A percentile compares a stretch with the other conserved stretches of the same genome.
Evolutionary conservation across 2,329 filamentous ascomycete genomes (phyloP).

Genomic region (Thielaviopsis punctulata): DNA sequence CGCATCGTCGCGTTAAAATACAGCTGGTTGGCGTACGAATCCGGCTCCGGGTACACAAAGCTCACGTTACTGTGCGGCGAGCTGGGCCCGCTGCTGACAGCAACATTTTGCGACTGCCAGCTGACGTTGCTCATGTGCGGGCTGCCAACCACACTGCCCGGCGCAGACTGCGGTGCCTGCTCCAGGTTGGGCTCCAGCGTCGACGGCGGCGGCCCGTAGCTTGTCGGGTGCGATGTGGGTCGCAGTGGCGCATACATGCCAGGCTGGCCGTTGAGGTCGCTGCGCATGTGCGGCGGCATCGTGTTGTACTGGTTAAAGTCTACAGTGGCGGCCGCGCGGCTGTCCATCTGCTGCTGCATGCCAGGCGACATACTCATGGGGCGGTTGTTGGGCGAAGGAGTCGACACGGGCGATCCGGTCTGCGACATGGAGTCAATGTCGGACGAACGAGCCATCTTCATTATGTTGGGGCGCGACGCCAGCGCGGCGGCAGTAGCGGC

Average conservation of each 20-base stretch:
- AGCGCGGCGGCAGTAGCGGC: constrained; percentile 75
- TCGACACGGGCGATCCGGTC: constrained; percentile 58
- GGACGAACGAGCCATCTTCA: constrained; percentile 33
- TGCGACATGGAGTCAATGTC: constrained; percentile 56
- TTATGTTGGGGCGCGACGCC: constrained; percentile 32
- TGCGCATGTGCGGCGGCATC: constrained; percentile 67
- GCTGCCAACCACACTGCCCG: constrained; percentile 59
- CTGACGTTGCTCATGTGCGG: constrained; percentile 69
- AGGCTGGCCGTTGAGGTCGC: constrained; percentile 54
- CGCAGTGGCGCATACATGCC: constrained; percentile 42
- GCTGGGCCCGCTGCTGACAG: constrained; percentile 1
- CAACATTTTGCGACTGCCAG: constrained; percentile 49
- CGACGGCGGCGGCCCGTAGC: constrained; percentile 59
- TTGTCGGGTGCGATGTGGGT: constrained; percentile 71
- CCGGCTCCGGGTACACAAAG: constrained; percentile 72
- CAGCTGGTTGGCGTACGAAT: constrained; percentile 52
- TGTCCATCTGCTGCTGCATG: constrained; percentile 38
- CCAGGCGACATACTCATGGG: constrained; percentile 64
- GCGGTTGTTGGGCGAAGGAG: constrained; percentile 68
- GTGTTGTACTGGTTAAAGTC: constrained; percentile 57
- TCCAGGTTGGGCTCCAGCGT: constrained; percentile 76
- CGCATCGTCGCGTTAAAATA: constrained; percentile 45
- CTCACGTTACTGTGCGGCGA: constrained; percentile 44
- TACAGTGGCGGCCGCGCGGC: constrained; percentile 1
- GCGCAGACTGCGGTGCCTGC: constrained; percentile 46